phyloP scores from a whole-genome alignment of 2,329 filamentous ascomycete species.

The Emergomyces pasteurianus region DNA sequence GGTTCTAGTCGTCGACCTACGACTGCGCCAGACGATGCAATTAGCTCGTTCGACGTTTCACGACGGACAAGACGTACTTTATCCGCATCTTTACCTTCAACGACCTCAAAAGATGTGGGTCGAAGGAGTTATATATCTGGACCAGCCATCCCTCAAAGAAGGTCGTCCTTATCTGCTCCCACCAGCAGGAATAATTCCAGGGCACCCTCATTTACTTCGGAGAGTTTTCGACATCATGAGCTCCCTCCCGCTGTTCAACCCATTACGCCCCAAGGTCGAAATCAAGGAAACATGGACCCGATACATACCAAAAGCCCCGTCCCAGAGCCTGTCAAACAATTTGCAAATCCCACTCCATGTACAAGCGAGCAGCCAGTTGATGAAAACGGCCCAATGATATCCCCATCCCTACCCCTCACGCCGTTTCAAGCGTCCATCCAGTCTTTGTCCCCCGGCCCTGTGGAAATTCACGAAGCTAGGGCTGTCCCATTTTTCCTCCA shows the following conservation, averaged over 20 bases:
- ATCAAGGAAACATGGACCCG: not conserved
- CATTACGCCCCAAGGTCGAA: not conserved
- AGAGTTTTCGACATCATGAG: slow-evolving; percentile 26
- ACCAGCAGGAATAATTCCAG: slow-evolving; percentile 35
- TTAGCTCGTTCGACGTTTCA: slow-evolving; percentile 22
- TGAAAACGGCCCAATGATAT: not conserved
- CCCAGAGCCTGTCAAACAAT: not conserved
- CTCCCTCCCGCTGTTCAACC: slow-evolving; percentile 7
- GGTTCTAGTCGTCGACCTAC: slow-evolving; percentile 27
- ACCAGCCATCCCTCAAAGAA: slow-evolving; percentile 28
- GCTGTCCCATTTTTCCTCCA: slow-evolving; percentile 51
- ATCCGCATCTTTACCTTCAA: slow-evolving; percentile 27
- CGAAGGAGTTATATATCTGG: slow-evolving; percentile 18
- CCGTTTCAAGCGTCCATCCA: slow-evolving; percentile 33
- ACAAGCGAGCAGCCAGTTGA: not conserved
- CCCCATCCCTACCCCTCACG: not conserved
- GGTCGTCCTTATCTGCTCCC: slow-evolving; percentile 36
- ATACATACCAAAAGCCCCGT: not conserved
- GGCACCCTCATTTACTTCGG: slow-evolving; percentile 34
- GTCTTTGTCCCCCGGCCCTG: slow-evolving; percentile 37
- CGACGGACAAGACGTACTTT: slow-evolving; percentile 25
- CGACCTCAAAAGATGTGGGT: slow-evolving; percentile 15
- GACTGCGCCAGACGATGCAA: slow-evolving; percentile 23
- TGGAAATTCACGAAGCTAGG: slow-evolving; percentile 50
- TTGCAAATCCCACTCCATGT: not conserved